phyloP scores from a whole-genome alignment of 345 rosid genomes.

The Nephelium lappaceum region DNA sequence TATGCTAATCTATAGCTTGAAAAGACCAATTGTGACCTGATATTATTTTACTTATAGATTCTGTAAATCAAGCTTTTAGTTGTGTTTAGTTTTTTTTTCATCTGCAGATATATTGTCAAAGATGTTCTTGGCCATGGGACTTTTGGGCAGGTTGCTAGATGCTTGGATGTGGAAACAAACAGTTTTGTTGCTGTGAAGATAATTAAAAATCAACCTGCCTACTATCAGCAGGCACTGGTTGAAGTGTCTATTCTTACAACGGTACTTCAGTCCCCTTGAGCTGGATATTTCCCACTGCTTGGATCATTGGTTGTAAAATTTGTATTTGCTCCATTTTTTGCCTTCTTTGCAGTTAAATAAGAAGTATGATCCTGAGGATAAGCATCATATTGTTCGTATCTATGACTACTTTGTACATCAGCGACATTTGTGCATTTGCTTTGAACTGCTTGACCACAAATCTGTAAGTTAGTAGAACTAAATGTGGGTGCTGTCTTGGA shows the following conservation, averaged over 20 bases:
- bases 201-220: constrained; percentile 97
- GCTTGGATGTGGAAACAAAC: constrained; percentile 78
- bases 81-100: constrained; percentile 23
- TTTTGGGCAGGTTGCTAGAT: constrained; percentile 98
- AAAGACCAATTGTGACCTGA: background rate
- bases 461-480: constrained; percentile 62
- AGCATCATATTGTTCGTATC: constrained; percentile 97
- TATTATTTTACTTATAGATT: constrained; percentile 5
- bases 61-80: constrained; percentile 20
- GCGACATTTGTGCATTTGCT: constrained; percentile 91
- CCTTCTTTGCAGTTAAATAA: constrained; percentile 75
- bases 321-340: constrained; percentile 23
- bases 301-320: constrained; percentile 12
- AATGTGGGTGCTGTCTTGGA: background rate
- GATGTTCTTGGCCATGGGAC: constrained; percentile 99
- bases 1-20: background rate
- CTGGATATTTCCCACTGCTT: constrained; percentile 10
- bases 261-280: constrained; percentile 46
- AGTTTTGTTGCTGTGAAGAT: constrained; percentile 92
- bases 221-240: constrained; percentile 96
- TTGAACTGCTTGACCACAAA: constrained; percentile 95
- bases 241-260: constrained; percentile 96
- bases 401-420: constrained; percentile 87
- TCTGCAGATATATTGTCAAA: constrained; percentile 87
- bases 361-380: constrained; percentile 98